Evolutionary conservation across 2,329 filamentous ascomycete species (phyloP), one percentile per base, ranked within the genome.

Genomic region (Raffaelea arxii): DNA sequence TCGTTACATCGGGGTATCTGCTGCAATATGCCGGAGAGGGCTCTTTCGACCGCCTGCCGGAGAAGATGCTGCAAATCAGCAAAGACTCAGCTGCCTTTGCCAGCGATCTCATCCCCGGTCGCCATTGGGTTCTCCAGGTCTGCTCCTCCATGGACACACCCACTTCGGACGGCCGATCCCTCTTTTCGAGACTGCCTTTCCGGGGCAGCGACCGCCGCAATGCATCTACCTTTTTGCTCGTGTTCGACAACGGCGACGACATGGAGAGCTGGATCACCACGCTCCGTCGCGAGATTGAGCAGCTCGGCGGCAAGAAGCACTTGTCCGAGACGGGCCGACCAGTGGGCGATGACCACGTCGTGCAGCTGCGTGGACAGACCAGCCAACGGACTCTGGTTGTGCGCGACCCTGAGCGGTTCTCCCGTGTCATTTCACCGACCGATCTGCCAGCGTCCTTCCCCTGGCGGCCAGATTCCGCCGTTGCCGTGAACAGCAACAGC

Each of bases 81-180:
- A 80, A 78, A 52, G 76, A 84, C 41, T 90, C 86, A 3, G 85
- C 84, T 11, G 86, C 84, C 5, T 91, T 88, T 61, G 86, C 82
- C 2, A 88, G 80, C 54, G 86, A 92, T 59, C 70, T 84, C 14
- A 87, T 91, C 46, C 84, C 85, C 3, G 86, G 86, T 6, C 79
- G 78, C 50, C 85, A 89, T 56, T 90, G 84, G 78, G 86, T 91
- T 6, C 62, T 91, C 14, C 85, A 88, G 54, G 77, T 91, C 21
- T 82, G 80, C 3, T 82, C 86, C 30, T 67, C 71, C 9, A 78
- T 80, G 47, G 79, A 81, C 43, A n/a, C n/a, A n/a, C n/a, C n/a
- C n/a, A n/a, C n/a, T n/a, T 63, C 74, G 3, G 75, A 84, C 27
- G 77, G 77, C 24, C 75, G 76, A 43, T 84, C 82, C 2, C 62